Conservation (phyloP, 192 early-diverging fungal species). For the Entomortierella lignicola region DNA sequence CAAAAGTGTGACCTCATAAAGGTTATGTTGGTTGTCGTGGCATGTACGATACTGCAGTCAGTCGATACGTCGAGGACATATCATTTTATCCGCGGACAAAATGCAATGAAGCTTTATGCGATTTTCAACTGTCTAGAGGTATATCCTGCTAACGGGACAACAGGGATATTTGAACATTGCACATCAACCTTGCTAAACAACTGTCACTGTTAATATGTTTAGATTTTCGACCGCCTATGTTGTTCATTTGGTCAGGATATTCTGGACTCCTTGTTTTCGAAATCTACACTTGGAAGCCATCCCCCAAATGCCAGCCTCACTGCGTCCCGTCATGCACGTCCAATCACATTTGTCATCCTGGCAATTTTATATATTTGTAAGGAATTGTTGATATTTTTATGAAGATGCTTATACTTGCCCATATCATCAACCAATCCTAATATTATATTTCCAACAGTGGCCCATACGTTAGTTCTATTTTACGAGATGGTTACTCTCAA, state of each 20-base stretch:
- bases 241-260: conserved; percentile 95
- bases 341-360: conserved; percentile 74
- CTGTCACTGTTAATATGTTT: background rate
- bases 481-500: conserved; percentile 97
- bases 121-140: conserved; percentile 97
- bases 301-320: conserved; percentile 33
- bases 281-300: conserved; percentile 65
- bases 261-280: conserved; percentile 93
- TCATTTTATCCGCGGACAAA: conserved; percentile 95
- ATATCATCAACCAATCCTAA: background rate
- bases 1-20: conserved; percentile 95
- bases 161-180: too few species aligned
- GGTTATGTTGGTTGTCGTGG: conserved; percentile 80
- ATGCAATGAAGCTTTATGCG: conserved; percentile 96
- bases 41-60: conserved; percentile 78
- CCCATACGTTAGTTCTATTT: conserved; percentile 92
- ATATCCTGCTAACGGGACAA: background rate
- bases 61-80: conserved; percentile 93
- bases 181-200: background rate
- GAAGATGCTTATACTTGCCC: too few species aligned
- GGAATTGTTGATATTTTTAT: too few species aligned
- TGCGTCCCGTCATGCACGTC: conserved; percentile 57
- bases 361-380: conserved; percentile 87
- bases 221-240: conserved; percentile 93
- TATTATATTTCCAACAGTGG: conserved; percentile 50